Evolutionary conservation across 768 basidiomycete species (phyloP).

Genomic region (Exsudoporus frostii): DNA sequence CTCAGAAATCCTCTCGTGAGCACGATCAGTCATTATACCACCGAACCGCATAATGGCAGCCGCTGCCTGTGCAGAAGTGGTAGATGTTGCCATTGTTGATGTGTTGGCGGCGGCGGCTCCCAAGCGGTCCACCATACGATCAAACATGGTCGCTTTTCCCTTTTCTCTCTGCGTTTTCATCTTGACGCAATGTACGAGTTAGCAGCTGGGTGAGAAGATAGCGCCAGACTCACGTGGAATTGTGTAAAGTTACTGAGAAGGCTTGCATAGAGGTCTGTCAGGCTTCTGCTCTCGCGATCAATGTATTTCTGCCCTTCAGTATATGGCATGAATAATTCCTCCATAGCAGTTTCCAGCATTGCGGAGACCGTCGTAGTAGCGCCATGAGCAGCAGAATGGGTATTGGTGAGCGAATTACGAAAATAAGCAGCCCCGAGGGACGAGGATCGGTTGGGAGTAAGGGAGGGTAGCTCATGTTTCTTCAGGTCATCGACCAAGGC

Average conservation of each 20-base stretch:
- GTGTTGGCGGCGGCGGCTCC: constrained; percentile 71
- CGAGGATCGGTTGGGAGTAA: constrained; percentile 52
- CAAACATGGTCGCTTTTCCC: constrained; percentile 77
- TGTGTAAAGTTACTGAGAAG: constrained; percentile 75
- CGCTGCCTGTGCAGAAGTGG: constrained; percentile 80
- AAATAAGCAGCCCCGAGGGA: constrained; percentile 63
- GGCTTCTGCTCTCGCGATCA: constrained; percentile 83
- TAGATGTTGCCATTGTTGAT: constrained; percentile 53
- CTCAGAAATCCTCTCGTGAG: constrained; percentile 53
- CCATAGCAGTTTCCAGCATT: constrained; percentile 95
- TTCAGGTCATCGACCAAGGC: constrained; percentile 88
- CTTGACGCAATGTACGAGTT: constrained; percentile 26
- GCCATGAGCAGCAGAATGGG: constrained; percentile 39
- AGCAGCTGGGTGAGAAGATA: not conserved
- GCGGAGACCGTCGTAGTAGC: constrained; percentile 55
- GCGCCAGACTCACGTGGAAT: constrained; percentile 65
- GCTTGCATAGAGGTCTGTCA: constrained; percentile 73
- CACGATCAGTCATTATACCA: constrained; percentile 59
- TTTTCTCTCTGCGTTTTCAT: constrained; percentile 55
- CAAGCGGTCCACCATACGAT: constrained; percentile 85
- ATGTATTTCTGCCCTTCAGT: constrained; percentile 89
- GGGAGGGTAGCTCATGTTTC: constrained; percentile 77
- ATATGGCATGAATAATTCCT: constrained; percentile 93
- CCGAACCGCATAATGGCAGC: constrained; percentile 89
- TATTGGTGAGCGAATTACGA: constrained; percentile 47